Evolutionary conservation across 2,329 filamentous ascomycete species (phyloP), one percentile per base, ranked within the genome.

Genomic region (Beauveria sp.): DNA sequence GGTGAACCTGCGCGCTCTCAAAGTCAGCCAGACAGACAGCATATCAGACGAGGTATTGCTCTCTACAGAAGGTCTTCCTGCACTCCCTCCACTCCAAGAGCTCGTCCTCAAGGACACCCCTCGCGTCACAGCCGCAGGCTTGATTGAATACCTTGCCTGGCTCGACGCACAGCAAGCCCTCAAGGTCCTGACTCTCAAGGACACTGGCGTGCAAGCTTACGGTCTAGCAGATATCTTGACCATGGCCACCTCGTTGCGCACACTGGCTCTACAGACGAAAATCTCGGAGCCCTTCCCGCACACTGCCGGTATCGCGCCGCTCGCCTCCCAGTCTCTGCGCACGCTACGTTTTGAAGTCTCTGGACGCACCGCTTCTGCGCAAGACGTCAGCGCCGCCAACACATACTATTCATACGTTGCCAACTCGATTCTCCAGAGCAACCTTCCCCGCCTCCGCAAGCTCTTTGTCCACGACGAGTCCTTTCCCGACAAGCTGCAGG

Each of bases 361-460:
- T 12, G 81, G 85, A 3, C 78, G 78, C 10, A 75, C 83, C 0
- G 72, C 78, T 4, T 76, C 83, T 0, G 83, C 85, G 24, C 80
- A 86, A 12, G 88, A 84, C 63, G 75, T 79, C 9, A 79, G 74
- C 63, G 76, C 81, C 26, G 81, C 81, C 0, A 73, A 78, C 10
- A 82, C 81, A 20, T 96, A 96, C 76, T 96, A 97, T 73, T 84
- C 85, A 63, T 96, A 96, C 73, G 84, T 97, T 22, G 87, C 91
- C 28, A 84, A 84, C n/a, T 96, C 91, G 0, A 83, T 97, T 37
- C 84, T 94, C 63, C 83, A 85, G 18, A 88, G 88, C 64, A 83
- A 85, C 8, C 80, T 97, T 8, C 91, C 92, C 1, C 83, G 82
- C 41, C 80, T 97, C 9, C 81, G 81, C 41, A 84, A 87, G 24